Evolutionary conservation across 164 flowering plant species (phyloP), one percentile per base, ranked within the genome.

Genomic region (Annona cherimola): DNA sequence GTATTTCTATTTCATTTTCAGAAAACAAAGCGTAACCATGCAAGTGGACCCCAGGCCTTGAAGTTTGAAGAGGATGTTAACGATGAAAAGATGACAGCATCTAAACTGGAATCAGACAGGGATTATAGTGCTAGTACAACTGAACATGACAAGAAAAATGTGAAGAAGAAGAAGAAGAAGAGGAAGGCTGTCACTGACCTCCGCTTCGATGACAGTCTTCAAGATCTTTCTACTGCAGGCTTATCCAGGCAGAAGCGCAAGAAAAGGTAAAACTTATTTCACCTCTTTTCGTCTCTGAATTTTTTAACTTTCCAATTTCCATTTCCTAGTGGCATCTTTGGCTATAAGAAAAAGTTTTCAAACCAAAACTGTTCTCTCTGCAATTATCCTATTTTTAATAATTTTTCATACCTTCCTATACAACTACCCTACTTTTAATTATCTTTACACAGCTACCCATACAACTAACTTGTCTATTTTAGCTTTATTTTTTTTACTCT

Each of bases 121-220:
- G 76, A 72, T 44, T 79, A 76, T 55, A 73, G 5, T 59, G 68
- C 35, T n/a, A 67, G 68, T 42, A 60, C 59, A 14, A 73, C 65
- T 44, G 42, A 14, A 40, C 63, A 72, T 61, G 86, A 84, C 45
- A 86, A 85, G 84, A 80, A 69, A 64, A 90, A 87, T 76, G 81
- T 71, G 74, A 80, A 69, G 64, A 90, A 86, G 76, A 80, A 71
- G 73, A 88, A 87, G 77, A 78, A 86, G 72, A 91, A 91, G 83
- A 85, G 86, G 75, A 84, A 84, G 65, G 76, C 79, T 45, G 86
- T 79, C 40, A 72, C 74, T 42, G 97, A 92, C 74, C 92, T 85
- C 64, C 86, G 95, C 9, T 88, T 91, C 81, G 85, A 83, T 61
- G 60, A 64, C 18, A 62, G n/a, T 26, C 12, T 43, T 66, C 77